Conservation (phyloP, 2,329 filamentous ascomycete genomes). For the Polychaeton citri region DNA sequence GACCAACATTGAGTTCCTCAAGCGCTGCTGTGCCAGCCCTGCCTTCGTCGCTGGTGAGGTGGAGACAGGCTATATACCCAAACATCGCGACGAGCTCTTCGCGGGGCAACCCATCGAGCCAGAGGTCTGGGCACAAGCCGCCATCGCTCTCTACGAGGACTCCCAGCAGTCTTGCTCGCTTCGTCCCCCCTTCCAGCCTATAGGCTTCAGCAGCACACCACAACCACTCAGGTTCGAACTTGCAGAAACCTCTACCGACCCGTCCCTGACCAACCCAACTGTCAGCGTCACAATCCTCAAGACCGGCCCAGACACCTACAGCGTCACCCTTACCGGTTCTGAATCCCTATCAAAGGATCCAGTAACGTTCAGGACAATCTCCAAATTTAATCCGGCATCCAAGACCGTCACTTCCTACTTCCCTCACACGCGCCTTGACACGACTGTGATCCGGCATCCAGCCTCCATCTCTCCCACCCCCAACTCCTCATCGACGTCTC, state of each 20-base stretch:
- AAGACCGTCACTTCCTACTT: conserved; percentile 60
- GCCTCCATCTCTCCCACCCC: conserved; percentile 34
- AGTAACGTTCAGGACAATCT: conserved; percentile 20
- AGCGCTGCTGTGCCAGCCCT: conserved; percentile 65
- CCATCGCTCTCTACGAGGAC: conserved; percentile 49
- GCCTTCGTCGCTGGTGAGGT: conserved; percentile 80
- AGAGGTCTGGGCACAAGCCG: conserved; percentile 77
- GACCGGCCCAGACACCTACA: conserved; percentile 36
- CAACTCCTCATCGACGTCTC: conserved; percentile 1
- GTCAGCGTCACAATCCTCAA: conserved; percentile 37
- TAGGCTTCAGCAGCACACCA: conserved; percentile 45
- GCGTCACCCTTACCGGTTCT: conserved; percentile 30
- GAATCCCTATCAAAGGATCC: not conserved
- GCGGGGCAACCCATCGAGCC: conserved; percentile 44
- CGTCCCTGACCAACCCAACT: conserved; percentile 24
- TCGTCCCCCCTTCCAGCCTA: conserved; percentile 14
- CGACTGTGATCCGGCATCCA: conserved; percentile 56
- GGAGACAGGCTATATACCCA: conserved; percentile 92
- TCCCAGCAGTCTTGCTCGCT: no score
- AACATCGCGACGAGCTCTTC: conserved; percentile 72
- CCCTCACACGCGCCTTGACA: conserved; percentile 63
- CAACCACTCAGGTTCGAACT: conserved; percentile 51
- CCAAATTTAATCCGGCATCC: conserved; percentile 30
- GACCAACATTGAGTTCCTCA: conserved; percentile 95
- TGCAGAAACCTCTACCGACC: conserved; percentile 32